These are phyloP conservation scores for Dioscorea alata DNA, from an alignment of 106 monocot genomes.

Conservation along the genomic window DNA sequence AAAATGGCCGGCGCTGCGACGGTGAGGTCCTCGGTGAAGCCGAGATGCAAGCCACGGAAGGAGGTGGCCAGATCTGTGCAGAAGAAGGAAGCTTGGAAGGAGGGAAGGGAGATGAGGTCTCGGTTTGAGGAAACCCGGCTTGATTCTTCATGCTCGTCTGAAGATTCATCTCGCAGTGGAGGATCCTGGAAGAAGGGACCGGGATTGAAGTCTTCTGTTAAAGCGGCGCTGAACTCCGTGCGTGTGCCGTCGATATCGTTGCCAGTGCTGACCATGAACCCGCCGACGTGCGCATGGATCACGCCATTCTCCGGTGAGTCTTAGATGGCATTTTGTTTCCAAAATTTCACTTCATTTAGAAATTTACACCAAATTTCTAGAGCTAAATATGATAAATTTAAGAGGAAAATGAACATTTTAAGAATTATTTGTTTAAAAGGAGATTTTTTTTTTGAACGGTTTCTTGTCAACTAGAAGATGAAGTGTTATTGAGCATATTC, in stretches of 20 bases:
- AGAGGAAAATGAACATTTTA: too few species aligned
- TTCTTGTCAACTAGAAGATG: too few species aligned
- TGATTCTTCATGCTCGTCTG: too few species aligned
- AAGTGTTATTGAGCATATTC: too few species aligned
- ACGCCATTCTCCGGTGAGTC: conserved; percentile 3
- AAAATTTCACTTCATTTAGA: too few species aligned
- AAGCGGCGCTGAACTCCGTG: background rate
- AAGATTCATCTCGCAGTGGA: too few species aligned
- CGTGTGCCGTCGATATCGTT: background rate
- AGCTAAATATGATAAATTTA: too few species aligned
- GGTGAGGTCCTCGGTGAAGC: background rate
- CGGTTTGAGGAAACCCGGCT: too few species aligned
- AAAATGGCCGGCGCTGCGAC: background rate
- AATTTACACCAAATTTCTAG: too few species aligned
- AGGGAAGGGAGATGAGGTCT: background rate
- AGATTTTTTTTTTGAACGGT: too few species aligned
- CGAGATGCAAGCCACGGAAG: background rate
- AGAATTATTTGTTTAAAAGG: too few species aligned
- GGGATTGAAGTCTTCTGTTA: background rate
- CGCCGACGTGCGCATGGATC: background rate
- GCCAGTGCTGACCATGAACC: background rate
- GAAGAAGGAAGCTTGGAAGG: background rate
- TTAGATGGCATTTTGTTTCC: background rate
- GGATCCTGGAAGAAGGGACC: too few species aligned
- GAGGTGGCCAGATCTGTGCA: background rate